A percentile compares a stretch with the other conserved stretches of the same genome.
These are phyloP conservation scores for Chrysanthemum lavandulifolium DNA, from an alignment of 129 eudicot genomes.

Conservation along the genomic window DNA sequence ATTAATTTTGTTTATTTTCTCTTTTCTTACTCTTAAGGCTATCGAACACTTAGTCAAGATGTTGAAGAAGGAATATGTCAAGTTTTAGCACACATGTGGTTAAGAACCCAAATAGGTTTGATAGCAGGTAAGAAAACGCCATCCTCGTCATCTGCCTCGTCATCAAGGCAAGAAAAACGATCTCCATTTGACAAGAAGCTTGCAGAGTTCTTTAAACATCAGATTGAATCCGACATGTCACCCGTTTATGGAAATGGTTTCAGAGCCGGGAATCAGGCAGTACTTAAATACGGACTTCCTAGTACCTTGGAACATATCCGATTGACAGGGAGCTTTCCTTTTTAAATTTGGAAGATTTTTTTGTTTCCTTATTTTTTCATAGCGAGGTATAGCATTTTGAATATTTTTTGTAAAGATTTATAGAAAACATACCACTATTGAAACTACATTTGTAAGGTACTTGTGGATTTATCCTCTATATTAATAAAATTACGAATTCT, in stretches of 20 bases:
- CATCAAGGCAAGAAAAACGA: slow-evolving; percentile 48
- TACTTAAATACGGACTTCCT: slow-evolving; percentile 68
- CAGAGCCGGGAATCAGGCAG: slow-evolving; percentile 71
- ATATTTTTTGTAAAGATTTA: slow-evolving; percentile 26
- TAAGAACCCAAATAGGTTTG: slow-evolving; percentile 51
- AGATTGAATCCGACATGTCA: slow-evolving; percentile 81
- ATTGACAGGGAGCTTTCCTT: slow-evolving; percentile 78
- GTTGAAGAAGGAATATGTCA: slow-evolving; percentile 96
- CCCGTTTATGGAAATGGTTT: slow-evolving; percentile 78
- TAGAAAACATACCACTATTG: slow-evolving; percentile 27
- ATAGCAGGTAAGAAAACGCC: slow-evolving; percentile 34
- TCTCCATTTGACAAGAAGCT: slow-evolving; percentile 90
- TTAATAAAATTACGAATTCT: slow-evolving; percentile 29
- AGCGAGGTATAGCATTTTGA: slow-evolving; percentile 16
- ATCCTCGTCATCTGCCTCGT: slow-evolving; percentile 37
- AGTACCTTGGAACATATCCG: slow-evolving; percentile 75
- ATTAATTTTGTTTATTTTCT: neutral
- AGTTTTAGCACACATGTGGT: slow-evolving; percentile 88
- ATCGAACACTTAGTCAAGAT: slow-evolving; percentile 71
- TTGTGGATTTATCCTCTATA: slow-evolving; percentile 25
- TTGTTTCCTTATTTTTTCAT: slow-evolving; percentile 19
- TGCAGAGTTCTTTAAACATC: slow-evolving; percentile 71
- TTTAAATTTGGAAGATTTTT: slow-evolving; percentile 23
- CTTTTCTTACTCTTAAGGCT: slow-evolving; percentile 40
- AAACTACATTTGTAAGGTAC: slow-evolving; percentile 22